Evolutionary conservation across 1,284 basidiomycete genomes (phyloP), one percentile per base, ranked within the genome.

Genomic region (Thecaphora frezii): DNA sequence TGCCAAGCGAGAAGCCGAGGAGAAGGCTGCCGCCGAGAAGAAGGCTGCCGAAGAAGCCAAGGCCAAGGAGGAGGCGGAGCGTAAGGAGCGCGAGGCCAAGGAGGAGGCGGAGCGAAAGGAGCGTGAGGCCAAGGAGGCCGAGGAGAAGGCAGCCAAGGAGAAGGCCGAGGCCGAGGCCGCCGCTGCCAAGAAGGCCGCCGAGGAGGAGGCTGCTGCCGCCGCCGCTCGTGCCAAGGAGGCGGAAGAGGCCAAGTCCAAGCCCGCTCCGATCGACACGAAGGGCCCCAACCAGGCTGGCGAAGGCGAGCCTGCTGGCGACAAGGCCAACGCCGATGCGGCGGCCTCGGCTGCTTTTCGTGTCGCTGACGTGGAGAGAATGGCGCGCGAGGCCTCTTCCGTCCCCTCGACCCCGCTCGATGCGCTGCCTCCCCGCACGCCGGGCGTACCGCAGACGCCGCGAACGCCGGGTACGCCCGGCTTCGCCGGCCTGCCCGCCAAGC

Each of bases 401-500:
- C 71, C 73, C 45, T 66, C 71, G 8, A 71, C 77, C 23, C 68
- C 73, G 18, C 71, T 49, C 28, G 61, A 72, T 5, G 44, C 44
- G 10, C 21, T 30, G 9, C 48, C 60, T 26, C 62, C 66, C 36
- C 69, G 69, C 37, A 73, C 71, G 3, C 66, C 69, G 2, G 56
- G 57, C 25, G 49, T 30, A 7, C 71, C 66, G 25, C 60, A 48
- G 44, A 72, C 71, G 5, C 73, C 72, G 43, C 62, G 71, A 45
- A 74, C 71, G 5, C 71, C 73, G 25, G 68, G 71, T 42, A 74
- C 72, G 14, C 69, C 72, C 25, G 72, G 72, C 52, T 73, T 76
- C 36, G 73, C 71, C 44, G 66, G 67, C 44, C 64, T 76, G 28
- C 73, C 73, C 18, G 73, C 73, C 58, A 74, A 72, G 68, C 71